Conservation (phyloP, 164 flowering plant genomes). For the Berberis thunbergii region DNA sequence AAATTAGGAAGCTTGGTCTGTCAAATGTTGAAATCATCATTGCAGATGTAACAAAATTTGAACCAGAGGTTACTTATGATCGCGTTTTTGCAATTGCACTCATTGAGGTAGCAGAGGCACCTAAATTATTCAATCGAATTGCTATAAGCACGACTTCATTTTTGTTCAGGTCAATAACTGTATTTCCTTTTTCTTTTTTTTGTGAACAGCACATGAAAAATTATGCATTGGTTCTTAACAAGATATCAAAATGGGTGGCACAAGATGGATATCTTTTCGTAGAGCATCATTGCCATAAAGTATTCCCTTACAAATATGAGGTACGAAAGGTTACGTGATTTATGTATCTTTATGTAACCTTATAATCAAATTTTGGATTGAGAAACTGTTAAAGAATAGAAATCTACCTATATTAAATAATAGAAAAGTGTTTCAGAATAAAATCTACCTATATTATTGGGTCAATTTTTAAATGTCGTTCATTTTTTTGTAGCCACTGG, state of each 20-base stretch:
- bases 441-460: too few species aligned
- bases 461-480: too few species aligned
- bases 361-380: too few species aligned
- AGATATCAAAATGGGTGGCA: constrained; percentile 2
- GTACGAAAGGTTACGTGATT: not conserved
- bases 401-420: too few species aligned
- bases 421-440: not conserved
- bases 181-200: not conserved
- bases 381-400: too few species aligned
- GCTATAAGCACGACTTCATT: not conserved
- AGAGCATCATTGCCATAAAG: constrained; percentile 6
- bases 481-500: constrained; percentile 1
- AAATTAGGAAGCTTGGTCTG: too few species aligned
- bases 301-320: constrained; percentile 5
- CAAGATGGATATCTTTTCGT: constrained; percentile 8
- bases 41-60: too few species aligned
- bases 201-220: not conserved
- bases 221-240: not conserved
- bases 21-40: too few species aligned
- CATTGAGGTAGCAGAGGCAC: not conserved
- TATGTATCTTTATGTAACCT: too few species aligned
- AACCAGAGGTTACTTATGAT: too few species aligned
- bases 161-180: not conserved
- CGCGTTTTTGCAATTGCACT: not conserved
- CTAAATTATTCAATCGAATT: not conserved